A percentile compares a stretch with the other conserved stretches of the same genome.
Conservation (phyloP, 805 yeast genomes). For the Metschnikowia cubensis region DNA sequence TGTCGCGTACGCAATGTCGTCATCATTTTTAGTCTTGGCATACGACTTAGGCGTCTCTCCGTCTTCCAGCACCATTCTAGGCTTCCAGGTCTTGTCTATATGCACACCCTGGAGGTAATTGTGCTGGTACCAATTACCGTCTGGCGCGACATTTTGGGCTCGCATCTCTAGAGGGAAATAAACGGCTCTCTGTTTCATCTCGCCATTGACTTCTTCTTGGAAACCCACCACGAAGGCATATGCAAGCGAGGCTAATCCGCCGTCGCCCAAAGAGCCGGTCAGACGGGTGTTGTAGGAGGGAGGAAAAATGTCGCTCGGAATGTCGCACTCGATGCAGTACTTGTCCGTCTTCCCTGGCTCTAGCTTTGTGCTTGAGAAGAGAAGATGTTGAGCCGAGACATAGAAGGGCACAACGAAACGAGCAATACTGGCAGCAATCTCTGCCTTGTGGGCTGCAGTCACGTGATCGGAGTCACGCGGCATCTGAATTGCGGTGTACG, state of each 20-base stretch:
- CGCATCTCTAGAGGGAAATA: conserved; percentile 35
- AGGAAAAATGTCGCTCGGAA: conserved; percentile 24
- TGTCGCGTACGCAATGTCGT: background rate
- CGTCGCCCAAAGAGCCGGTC: conserved; percentile 39
- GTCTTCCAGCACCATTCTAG: conserved; percentile 1
- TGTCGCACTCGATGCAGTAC: conserved; percentile 24
- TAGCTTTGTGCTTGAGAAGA: conserved; percentile 31
- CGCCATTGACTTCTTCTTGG: conserved; percentile 15
- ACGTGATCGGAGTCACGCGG: conserved; percentile 4
- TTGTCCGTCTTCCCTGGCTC: conserved; percentile 16
- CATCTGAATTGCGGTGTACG: conserved; percentile 22
- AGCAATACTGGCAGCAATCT: conserved; percentile 22
- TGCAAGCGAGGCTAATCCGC: conserved; percentile 34
- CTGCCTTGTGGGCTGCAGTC: conserved; percentile 8
- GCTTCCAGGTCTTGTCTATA: conserved; percentile 30
- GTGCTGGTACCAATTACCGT: conserved; percentile 26
- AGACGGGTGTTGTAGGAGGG: conserved; percentile 40
- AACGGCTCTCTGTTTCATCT: conserved; percentile 20
- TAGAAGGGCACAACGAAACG: conserved; percentile 37
- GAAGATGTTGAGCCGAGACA: conserved; percentile 35
- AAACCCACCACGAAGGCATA: conserved; percentile 37
- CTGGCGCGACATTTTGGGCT: conserved; percentile 23
- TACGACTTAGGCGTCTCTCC: background rate
- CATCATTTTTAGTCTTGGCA: background rate
- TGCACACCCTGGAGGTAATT: conserved; percentile 25